phyloP scores from a whole-genome alignment of 2,329 filamentous ascomycete genomes.

The Nemania diffusa region DNA sequence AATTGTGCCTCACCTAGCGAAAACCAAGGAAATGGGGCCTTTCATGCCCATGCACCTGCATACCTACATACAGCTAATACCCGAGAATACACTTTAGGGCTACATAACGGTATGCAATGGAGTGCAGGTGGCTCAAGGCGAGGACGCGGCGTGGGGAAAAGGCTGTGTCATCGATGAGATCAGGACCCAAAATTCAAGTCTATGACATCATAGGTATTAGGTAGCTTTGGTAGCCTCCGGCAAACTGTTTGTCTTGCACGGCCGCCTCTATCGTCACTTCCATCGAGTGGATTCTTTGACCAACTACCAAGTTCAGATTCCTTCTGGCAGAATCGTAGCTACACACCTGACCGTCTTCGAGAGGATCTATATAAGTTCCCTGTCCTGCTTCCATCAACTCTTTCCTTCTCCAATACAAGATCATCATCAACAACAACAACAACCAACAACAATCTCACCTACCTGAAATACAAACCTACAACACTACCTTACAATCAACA shows the following conservation, averaged over 20 bases:
- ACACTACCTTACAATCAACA: background rate
- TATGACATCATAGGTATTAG: conserved; percentile 33
- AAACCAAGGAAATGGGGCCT: background rate
- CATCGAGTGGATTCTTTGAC: conserved; percentile 25
- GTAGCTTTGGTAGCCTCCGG: conserved; percentile 13
- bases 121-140: background rate
- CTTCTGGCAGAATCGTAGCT: background rate
- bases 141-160: conserved; percentile 15
- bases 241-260: conserved; percentile 21
- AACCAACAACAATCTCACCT: background rate
- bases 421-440: conserved; percentile 1
- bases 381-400: background rate
- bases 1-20: background rate
- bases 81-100: background rate
- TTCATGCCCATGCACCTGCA: background rate
- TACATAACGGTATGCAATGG: background rate
- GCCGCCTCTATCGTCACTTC: conserved; percentile 34
- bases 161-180: conserved; percentile 7
- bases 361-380: conserved; percentile 25
- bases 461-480: no score
- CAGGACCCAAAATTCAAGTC: background rate
- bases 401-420: background rate
- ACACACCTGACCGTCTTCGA: background rate
- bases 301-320: background rate
- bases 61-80: no score